A percentile compares a stretch with the other conserved stretches of the same genome.
Evolutionary conservation across 106 monocot genomes (phyloP).

Genomic region (Apostasia shenzhenica): DNA sequence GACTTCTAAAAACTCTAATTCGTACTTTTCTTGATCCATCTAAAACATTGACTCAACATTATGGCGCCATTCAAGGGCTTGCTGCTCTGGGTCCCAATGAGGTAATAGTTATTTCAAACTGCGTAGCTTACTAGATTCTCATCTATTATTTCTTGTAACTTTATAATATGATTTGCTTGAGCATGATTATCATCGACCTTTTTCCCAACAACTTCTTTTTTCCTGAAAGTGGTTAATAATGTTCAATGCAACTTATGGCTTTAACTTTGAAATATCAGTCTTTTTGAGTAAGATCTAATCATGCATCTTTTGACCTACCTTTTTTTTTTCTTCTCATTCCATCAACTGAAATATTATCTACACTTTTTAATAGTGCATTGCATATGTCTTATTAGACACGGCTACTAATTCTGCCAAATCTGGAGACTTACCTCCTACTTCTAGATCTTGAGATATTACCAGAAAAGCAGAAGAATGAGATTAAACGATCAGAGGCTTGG

Average conservation of each 20-base stretch:
- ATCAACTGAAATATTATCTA: too few relatives aligned
- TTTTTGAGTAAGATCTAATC: too few relatives aligned
- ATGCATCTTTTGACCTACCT: too few relatives aligned
- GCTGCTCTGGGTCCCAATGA: conserved; percentile 72
- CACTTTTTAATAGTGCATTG: neutral
- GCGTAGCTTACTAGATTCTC: neutral
- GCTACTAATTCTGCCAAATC: conserved; percentile 82
- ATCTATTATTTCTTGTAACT: neutral
- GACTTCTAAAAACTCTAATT: conserved; percentile 72
- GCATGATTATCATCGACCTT: too few relatives aligned
- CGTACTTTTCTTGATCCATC: conserved; percentile 85
- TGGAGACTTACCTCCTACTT: conserved; percentile 82
- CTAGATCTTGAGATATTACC: conserved; percentile 84
- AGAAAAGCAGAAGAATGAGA: conserved; percentile 91
- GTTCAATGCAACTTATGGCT: too few relatives aligned
- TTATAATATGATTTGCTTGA: too few relatives aligned
- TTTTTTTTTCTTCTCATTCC: too few relatives aligned
- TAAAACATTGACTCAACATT: conserved; percentile 88
- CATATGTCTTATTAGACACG: conserved; percentile 39
- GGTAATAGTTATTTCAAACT: conserved; percentile 29
- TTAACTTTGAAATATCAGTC: too few relatives aligned
- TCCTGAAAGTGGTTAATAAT: too few relatives aligned
- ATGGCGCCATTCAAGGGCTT: conserved; percentile 90
- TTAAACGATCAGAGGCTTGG: conserved; percentile 92
- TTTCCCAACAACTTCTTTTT: too few relatives aligned